phyloP scores from a whole-genome alignment of 345 rosid species.

The Lenwebbia sp. region DNA sequence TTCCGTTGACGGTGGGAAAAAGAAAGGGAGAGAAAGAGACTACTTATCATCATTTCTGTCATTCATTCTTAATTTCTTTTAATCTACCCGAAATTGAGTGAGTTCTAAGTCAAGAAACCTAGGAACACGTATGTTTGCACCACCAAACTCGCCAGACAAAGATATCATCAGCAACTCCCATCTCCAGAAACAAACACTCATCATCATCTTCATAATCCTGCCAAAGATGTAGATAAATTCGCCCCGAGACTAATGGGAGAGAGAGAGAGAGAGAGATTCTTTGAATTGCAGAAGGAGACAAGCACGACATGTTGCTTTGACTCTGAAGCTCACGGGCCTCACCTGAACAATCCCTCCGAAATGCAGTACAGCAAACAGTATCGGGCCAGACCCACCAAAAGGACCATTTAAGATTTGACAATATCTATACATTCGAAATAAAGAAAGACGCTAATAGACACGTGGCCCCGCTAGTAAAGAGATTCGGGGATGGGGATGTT shows the following conservation, averaged over 20 bases:
- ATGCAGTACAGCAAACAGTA: neutral
- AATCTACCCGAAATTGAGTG: neutral
- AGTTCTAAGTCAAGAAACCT: neutral
- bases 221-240: neutral
- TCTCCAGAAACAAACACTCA: neutral
- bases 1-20: neutral
- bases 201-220: neutral
- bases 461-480: too few species aligned
- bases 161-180: neutral
- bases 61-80: neutral
- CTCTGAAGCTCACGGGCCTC: neutral
- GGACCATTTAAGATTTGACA: neutral
- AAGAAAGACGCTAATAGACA: neutral
- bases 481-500: too few species aligned
- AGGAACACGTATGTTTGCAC: neutral
- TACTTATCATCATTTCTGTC: neutral
- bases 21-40: neutral
- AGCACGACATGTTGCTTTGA: neutral
- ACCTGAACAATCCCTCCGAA: neutral
- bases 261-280: neutral
- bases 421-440: neutral
- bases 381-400: neutral
- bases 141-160: neutral
- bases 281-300: neutral
- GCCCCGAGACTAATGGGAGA: neutral